Conservation (phyloP, 1,139 yeast species). For the Yamadazyma atlantica region DNA sequence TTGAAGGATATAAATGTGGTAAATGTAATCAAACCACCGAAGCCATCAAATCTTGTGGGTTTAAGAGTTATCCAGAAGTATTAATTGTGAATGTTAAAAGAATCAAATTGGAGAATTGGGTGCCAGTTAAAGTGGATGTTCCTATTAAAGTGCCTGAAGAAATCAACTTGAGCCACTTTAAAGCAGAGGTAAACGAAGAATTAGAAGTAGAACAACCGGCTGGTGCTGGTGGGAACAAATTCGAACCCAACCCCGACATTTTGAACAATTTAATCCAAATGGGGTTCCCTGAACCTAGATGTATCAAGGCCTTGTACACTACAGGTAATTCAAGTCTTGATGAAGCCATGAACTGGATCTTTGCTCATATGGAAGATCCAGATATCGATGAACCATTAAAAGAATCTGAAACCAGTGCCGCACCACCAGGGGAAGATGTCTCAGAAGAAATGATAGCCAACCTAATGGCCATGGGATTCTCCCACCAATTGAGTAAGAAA, state of each 20-base stretch:
- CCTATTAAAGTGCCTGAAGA: conserved; percentile 63
- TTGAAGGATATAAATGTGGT: conserved; percentile 70
- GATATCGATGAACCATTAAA: conserved; percentile 65
- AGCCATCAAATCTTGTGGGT: conserved; percentile 46
- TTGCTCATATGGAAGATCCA: conserved; percentile 83
- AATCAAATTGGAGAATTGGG: conserved; percentile 86
- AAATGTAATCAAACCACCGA: conserved; percentile 50
- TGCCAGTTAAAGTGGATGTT: conserved; percentile 77
- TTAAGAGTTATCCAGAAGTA: conserved; percentile 68
- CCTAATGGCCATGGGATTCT: conserved; percentile 78
- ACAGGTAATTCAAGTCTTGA: conserved; percentile 74
- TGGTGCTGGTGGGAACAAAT: conserved; percentile 23
- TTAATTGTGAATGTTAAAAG: conserved; percentile 75
- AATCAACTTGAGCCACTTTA: conserved; percentile 30
- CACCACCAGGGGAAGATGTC: conserved; percentile 16
- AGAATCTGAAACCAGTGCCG: conserved; percentile 7
- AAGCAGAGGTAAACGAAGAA: conserved; percentile 41
- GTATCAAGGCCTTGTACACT: conserved; percentile 63
- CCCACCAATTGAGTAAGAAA: conserved; percentile 58
- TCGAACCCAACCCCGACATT: conserved; percentile 56
- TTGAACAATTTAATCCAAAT: conserved; percentile 60
- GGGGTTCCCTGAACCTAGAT: conserved; percentile 83
- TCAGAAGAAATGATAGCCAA: conserved; percentile 46
- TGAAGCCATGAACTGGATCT: conserved; percentile 87
- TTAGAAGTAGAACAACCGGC: conserved; percentile 24